Evolutionary conservation across 257 asterid genomes (phyloP).

Genomic region (Solanum commersonii): DNA sequence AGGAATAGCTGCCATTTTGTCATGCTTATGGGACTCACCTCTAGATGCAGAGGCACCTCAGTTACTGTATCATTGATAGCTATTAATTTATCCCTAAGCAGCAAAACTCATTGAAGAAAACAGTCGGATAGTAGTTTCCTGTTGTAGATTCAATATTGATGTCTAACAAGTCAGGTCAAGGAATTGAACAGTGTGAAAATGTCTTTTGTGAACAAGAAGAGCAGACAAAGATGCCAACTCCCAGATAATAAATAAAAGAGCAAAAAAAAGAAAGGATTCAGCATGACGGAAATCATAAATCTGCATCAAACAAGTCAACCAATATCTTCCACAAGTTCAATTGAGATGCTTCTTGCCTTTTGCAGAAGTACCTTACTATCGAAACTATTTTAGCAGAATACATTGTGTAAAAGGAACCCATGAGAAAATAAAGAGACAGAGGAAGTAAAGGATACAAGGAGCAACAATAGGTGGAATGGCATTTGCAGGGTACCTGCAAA

Average conservation of each 20-base stretch:
- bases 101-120: conserved; percentile 89
- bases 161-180: conserved; percentile 56
- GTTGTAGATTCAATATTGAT: conserved; percentile 59
- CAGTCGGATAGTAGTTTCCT: conserved; percentile 85
- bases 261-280: not conserved
- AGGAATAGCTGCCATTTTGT: conserved; percentile 93
- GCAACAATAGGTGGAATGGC: conserved; percentile 85
- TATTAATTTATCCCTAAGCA: conserved; percentile 76
- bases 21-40: conserved; percentile 93
- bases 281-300: not conserved
- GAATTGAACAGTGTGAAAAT: conserved; percentile 6
- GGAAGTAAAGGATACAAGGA: conserved; percentile 66
- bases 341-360: not conserved
- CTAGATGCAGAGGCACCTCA: conserved; percentile 78
- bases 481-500: conserved; percentile 67
- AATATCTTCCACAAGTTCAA: not conserved
- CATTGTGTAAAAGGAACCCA: not conserved
- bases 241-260: not conserved
- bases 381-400: not conserved
- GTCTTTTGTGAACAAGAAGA: not conserved
- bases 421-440: not conserved
- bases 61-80: conserved; percentile 68
- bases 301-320: not conserved
- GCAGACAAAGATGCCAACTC: not conserved
- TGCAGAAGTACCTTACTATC: not conserved